These are phyloP conservation scores for Aspergillus carbonarius DNA, from an alignment of 2,329 filamentous ascomycete genomes.

Conservation along the genomic window DNA sequence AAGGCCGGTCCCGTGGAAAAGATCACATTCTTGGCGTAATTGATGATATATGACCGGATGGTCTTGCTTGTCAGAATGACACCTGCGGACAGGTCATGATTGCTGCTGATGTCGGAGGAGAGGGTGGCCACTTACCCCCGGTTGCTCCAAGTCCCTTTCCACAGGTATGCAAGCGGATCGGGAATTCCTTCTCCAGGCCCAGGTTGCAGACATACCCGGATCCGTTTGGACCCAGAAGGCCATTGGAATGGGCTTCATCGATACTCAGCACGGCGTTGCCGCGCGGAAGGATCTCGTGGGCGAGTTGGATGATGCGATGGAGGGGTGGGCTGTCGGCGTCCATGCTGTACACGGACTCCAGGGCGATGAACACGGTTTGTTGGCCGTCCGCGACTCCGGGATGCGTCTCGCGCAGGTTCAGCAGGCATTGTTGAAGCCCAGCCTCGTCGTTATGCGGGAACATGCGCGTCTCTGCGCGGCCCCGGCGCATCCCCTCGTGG, in stretches of 20 bases:
- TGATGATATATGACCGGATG: not conserved
- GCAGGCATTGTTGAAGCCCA: constrained; percentile 31
- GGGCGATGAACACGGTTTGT: constrained; percentile 31
- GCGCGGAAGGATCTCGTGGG: constrained; percentile 23
- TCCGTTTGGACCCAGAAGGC: not conserved
- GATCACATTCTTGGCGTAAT: constrained; percentile 5
- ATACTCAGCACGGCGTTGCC: not conserved
- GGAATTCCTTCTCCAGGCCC: not conserved
- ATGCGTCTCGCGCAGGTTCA: constrained; percentile 19
- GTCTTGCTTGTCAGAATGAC: no score
- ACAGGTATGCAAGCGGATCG: not conserved
- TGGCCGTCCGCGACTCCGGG: not conserved
- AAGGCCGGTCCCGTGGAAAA: constrained; percentile 10
- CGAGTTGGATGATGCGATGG: constrained; percentile 36
- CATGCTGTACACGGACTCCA: constrained; percentile 52
- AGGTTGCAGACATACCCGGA: not conserved
- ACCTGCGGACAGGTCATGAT: no score
- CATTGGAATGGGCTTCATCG: not conserved
- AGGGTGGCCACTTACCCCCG: not conserved
- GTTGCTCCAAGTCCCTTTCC: constrained; percentile 19
- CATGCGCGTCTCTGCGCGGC: constrained; percentile 20
- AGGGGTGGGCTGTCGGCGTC: constrained; percentile 48
- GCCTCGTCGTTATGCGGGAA: constrained; percentile 47
- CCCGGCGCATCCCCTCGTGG: constrained; percentile 63
- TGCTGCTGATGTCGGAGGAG: no score